Conservation (phyloP, 139 green algal species). For the Pseudopediastrum boryanum region DNA sequence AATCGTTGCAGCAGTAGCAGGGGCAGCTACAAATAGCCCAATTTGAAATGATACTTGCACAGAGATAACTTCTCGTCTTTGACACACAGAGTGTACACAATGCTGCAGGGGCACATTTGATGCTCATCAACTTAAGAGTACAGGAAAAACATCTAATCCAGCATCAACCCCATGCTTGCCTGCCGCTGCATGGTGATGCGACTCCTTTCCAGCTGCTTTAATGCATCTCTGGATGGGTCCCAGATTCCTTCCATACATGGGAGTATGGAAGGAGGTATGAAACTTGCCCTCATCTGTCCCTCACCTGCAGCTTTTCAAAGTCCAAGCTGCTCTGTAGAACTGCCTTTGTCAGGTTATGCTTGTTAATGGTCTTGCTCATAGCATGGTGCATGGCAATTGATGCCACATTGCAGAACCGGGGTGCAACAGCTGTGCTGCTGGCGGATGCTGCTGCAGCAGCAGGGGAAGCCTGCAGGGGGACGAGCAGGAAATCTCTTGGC, state of each 20-base stretch:
- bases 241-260: background rate
- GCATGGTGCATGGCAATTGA: conserved; percentile 29
- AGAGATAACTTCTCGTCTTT: too few relatives aligned
- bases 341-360: background rate
- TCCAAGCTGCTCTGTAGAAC: too few relatives aligned
- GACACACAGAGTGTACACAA: too few relatives aligned
- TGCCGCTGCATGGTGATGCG: background rate
- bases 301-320: too few relatives aligned
- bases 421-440: too few relatives aligned
- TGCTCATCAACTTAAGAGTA: too few relatives aligned
- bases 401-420: conserved; percentile 32
- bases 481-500: too few relatives aligned
- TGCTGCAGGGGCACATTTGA: background rate
- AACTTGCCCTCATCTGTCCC: background rate
- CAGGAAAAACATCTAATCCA: background rate
- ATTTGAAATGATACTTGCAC: background rate
- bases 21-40: background rate
- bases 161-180: background rate
- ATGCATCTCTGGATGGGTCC: conserved; percentile 7
- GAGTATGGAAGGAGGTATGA: background rate
- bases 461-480: too few relatives aligned
- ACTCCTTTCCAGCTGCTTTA: conserved; percentile 17
- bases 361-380: conserved; percentile 6
- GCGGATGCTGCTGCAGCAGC: too few relatives aligned
- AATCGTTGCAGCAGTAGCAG: background rate